A percentile compares a stretch with the other conserved stretches of the same genome.
Evolutionary conservation across 129 eudicot species (phyloP).

Genomic region (Dittrichia graveolens): DNA sequence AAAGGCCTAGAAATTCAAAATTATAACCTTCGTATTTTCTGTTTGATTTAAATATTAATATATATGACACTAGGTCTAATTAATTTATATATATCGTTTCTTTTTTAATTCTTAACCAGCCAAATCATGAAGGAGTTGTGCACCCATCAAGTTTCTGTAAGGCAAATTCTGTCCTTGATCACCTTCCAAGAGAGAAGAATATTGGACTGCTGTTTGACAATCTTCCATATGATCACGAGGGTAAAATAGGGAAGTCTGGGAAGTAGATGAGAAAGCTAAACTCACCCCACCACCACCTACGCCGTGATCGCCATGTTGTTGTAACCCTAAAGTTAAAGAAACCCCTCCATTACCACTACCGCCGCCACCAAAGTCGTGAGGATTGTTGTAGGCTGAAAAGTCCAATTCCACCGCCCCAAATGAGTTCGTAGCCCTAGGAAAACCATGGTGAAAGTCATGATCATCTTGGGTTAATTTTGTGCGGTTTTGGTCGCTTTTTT

Average conservation of each 20-base stretch:
- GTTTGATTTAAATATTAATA: conserved; percentile 24
- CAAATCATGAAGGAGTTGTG: conserved; percentile 93
- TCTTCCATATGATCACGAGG: conserved; percentile 69
- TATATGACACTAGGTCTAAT: conserved; percentile 22
- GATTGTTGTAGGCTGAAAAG: conserved; percentile 67
- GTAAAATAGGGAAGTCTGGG: conserved; percentile 71
- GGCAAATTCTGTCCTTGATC: conserved; percentile 78
- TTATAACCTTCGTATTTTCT: conserved; percentile 19
- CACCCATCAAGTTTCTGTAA: conserved; percentile 93
- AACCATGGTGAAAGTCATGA: conserved; percentile 36
- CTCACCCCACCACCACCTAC: conserved; percentile 55
- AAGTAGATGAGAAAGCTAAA: conserved; percentile 64
- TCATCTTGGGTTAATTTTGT: conserved; percentile 29
- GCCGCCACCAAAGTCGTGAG: conserved; percentile 34
- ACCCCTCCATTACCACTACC: conserved; percentile 49
- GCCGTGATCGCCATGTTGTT: conserved; percentile 57
- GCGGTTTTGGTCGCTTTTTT: conserved; percentile 38
- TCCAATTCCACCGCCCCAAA: conserved; percentile 66
- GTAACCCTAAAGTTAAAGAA: conserved; percentile 90
- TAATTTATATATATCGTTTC: conserved; percentile 7
- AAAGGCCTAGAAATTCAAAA: conserved; percentile 25
- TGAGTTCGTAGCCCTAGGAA: conserved; percentile 53
- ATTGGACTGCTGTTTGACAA: conserved; percentile 60
- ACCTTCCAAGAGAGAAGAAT: conserved; percentile 78
- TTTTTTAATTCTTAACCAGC: conserved; percentile 43